Base-by-base conservation (phyloP, 805 yeast genomes). In the Lipomyces starkeyi region DNA sequence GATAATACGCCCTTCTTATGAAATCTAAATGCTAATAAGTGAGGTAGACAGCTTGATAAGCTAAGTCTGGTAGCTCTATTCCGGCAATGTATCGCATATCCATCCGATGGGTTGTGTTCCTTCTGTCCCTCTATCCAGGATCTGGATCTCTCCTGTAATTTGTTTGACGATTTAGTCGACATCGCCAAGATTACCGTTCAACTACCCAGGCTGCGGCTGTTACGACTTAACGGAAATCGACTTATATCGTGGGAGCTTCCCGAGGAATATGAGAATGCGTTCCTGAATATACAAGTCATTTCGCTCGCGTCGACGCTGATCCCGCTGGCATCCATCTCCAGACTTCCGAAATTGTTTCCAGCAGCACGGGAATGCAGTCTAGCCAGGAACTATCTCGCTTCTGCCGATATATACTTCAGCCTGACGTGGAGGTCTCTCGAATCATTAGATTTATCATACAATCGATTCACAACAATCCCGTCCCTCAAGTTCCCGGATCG, bases 101-200 rank as follows among this genome's bases (percentile, higher is more conserved):
- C 65, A 25, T 58, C 65, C 32, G 58, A 62, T 43, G 53, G 14
- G 5, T 55, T 67, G 49, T 11, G 52, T 1, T 17, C 63, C 1
- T 56, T 78, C 7, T 61, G 70, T 35, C 59, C 61, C 1, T 25
- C 32, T 22, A 58, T 71, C 60, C 64, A 57, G 43, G 78, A 77
- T 27, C 78, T 92, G 53, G 91, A 90, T 76, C 71, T 92, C 60
- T 83, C 91, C 13, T 85, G 78, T 74, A 89, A 91, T 75, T 76
- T 90, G 59, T 76, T 91, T 54, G 74, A 75, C 25, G 78, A 81
- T 62, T 74, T 87, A 67, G 64, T 74, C 0, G 78, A 76, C 0
- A 74, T 89, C 0, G 73, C 81, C 62, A 69, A 73, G 1, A 76
- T 88, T 14, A 67, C 84, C 0, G 63, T 71, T 2, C 65, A 73